These are phyloP conservation scores for Xylaria digitata DNA, from an alignment of 2,329 filamentous ascomycete species.

Conservation along the genomic window DNA sequence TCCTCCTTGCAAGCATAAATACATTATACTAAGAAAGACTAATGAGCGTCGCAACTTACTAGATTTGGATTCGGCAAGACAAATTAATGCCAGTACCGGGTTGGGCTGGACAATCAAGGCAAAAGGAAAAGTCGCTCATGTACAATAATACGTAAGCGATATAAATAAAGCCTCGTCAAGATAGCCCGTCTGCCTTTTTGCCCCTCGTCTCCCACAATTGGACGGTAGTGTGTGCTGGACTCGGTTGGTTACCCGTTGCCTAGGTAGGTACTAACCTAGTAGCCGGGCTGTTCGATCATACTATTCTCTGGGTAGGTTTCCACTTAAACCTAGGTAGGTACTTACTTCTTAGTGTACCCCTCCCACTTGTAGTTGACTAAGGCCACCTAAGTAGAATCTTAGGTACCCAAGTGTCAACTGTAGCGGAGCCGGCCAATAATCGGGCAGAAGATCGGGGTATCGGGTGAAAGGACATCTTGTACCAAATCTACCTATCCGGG, in stretches of 20 bases:
- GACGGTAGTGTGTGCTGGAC: conserved; percentile 1
- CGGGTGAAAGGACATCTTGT: conserved; percentile 29
- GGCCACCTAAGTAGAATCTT: too few species aligned
- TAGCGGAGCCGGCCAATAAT: conserved; percentile 13
- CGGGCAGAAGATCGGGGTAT: too few species aligned
- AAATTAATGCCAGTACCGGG: conserved; percentile 13
- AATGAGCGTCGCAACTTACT: conserved; percentile 32
- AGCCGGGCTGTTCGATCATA: conserved; percentile 3
- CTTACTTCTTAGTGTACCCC: too few species aligned
- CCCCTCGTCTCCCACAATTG: conserved; percentile 21
- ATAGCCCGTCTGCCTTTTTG: background rate
- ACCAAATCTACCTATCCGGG: background rate
- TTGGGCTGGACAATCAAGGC: conserved; percentile 10
- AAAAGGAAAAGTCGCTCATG: conserved; percentile 27
- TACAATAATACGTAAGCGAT: conserved; percentile 17
- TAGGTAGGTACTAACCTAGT: background rate
- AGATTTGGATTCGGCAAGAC: conserved; percentile 5
- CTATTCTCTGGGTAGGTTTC: background rate
- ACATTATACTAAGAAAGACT: background rate
- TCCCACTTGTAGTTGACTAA: too few species aligned
- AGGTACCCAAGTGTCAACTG: too few species aligned
- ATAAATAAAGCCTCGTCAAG: conserved; percentile 13
- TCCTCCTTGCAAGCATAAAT: background rate
- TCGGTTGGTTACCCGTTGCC: conserved; percentile 13
- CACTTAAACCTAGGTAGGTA: background rate